These are phyloP conservation scores for Syzygium malaccense DNA, from an alignment of 441 rosid species.

Conservation along the genomic window DNA sequence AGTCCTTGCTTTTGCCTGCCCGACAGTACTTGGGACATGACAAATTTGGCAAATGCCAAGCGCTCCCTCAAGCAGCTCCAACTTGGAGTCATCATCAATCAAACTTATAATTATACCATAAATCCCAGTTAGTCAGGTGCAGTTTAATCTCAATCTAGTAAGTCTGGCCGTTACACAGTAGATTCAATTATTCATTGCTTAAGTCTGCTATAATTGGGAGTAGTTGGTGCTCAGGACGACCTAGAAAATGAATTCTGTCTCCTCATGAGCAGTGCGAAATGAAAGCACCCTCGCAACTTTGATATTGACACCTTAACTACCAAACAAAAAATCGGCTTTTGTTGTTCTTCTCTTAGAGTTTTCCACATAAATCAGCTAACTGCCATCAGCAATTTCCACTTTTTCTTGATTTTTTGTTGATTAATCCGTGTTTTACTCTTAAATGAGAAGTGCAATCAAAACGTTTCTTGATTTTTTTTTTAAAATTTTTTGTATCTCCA, in stretches of 20 bases:
- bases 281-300: background rate
- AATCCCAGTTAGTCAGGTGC: background rate
- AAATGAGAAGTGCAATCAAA: too few species aligned
- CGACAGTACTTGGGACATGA: background rate
- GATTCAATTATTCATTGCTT: background rate
- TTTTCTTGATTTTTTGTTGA: background rate
- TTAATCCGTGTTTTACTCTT: background rate
- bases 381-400: background rate
- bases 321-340: background rate
- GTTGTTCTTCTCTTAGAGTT: background rate
- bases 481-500: too few species aligned
- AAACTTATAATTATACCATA: background rate
- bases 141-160: background rate
- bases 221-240: background rate
- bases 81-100: background rate
- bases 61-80: background rate
- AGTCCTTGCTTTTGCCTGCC: background rate
- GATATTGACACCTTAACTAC: background rate
- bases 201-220: background rate
- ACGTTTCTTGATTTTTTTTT: too few species aligned
- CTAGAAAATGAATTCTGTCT: background rate
- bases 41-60: background rate
- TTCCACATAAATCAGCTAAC: background rate
- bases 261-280: background rate
- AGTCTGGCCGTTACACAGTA: background rate